Base-by-base conservation (phyloP, 116 monocot species). In the Posidonia oceanica region DNA sequence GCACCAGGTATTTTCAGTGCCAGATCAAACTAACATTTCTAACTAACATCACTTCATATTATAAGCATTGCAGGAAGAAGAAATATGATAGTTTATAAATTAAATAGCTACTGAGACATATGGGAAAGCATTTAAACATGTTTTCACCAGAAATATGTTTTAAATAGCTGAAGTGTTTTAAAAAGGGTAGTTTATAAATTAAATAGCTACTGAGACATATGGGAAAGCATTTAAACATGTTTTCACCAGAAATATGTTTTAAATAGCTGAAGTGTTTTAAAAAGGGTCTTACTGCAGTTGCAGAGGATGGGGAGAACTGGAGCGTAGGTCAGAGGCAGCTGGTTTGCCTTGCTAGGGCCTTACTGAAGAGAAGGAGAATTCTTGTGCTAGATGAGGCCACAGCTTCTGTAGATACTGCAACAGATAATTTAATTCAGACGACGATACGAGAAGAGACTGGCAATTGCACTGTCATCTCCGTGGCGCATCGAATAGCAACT, bases 331-430 rank as follows among this genome's bases (percentile, higher is more conserved):
- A 94, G 57, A 88, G 94, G 69, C 94, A 90, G 69, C 73, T 94
- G 52, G 79, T 90, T 59, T 94, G 94, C 74, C 69, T 94, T 14
- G 94, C 80, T 0, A 83, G 94, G 53, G 94, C 85, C 5, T 77
- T 91, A 69, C 79, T 94, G 20, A 87, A 87, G 79, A 90, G 75
- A 65, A 78, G 76, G 59, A 90, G 80, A 58, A 91, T 94, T 69
- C 86, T 94, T 52, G 86, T 94, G 12, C 60, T 94, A 16, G 94
- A 94, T 69, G 94, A 94, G 74, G 94, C 94, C 67, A 94, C 94
- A 64, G 94, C 94, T 52, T 94, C 94, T 18, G 85, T 94, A 14
- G 94, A 94, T 76, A 87, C 90, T 8, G 86, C 83, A 73, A 94
- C 94, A 8, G 94, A 94, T 71, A 84, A 76, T 53, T 54, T 94